phyloP scores from a whole-genome alignment of 768 basidiomycete genomes.

The Hygrophoropsis aurantiaca region DNA sequence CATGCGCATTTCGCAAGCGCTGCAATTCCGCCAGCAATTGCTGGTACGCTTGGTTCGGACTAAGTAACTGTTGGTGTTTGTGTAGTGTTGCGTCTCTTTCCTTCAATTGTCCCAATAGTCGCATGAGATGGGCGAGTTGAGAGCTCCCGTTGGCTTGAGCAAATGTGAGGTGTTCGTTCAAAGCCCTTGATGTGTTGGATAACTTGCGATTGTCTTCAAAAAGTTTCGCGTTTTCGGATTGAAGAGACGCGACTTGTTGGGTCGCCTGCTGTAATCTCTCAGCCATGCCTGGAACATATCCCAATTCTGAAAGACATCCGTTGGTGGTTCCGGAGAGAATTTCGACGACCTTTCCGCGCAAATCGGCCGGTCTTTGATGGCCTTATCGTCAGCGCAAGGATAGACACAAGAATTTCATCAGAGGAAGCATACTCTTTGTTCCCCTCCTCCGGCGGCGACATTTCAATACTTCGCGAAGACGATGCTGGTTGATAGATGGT shows the following conservation, averaged over 20 bases:
- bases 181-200: slow-evolving; percentile 23
- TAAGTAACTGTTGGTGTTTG: slow-evolving; percentile 26
- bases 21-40: slow-evolving; percentile 17
- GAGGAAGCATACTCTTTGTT: too few relatives aligned
- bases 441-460: too few relatives aligned
- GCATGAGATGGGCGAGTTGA: slow-evolving; percentile 15
- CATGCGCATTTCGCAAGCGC: background rate
- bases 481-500: too few relatives aligned
- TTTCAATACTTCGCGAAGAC: too few relatives aligned
- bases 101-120: slow-evolving; percentile 26
- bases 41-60: slow-evolving; percentile 12
- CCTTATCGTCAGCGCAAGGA: too few relatives aligned
- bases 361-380: too few relatives aligned
- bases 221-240: slow-evolving; percentile 31
- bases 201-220: slow-evolving; percentile 39
- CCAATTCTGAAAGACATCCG: slow-evolving; percentile 46
- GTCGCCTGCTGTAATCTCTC: slow-evolving; percentile 20
- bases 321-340: slow-evolving; percentile 45
- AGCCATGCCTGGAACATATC: slow-evolving; percentile 42
- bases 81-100: slow-evolving; percentile 12
- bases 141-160: slow-evolving; percentile 13
- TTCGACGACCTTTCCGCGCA: slow-evolving; percentile 35
- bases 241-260: slow-evolving; percentile 31
- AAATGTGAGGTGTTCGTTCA: slow-evolving; percentile 29
- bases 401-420: too few relatives aligned